These are phyloP conservation scores for Euphorbia lathyris DNA, from an alignment of 345 rosid genomes.

Conservation along the genomic window DNA sequence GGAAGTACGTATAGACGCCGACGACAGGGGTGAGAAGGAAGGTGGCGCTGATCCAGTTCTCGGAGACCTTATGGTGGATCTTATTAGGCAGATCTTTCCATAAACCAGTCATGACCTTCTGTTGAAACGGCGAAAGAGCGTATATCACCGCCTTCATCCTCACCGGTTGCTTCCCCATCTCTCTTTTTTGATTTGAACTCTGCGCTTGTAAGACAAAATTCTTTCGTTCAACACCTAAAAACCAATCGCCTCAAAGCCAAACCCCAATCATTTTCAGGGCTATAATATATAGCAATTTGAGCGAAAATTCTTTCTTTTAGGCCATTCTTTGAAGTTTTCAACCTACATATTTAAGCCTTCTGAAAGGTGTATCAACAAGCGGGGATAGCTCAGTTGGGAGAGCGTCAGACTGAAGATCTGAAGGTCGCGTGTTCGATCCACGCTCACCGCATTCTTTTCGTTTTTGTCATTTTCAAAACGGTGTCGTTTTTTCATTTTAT, in stretches of 20 bases:
- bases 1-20: constrained; percentile 54
- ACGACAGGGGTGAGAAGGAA: constrained; percentile 65
- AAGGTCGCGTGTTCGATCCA: constrained; percentile 97
- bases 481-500: too few relatives aligned
- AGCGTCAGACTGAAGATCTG: constrained; percentile 98
- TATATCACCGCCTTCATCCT: constrained; percentile 80
- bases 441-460: constrained; percentile 55
- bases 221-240: too few relatives aligned
- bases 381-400: constrained; percentile 97
- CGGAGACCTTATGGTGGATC: constrained; percentile 80
- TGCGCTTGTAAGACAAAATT: too few relatives aligned
- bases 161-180: constrained; percentile 78
- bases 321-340: too few relatives aligned
- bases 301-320: too few relatives aligned
- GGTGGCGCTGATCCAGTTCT: constrained; percentile 77
- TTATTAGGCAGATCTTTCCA: constrained; percentile 69
- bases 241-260: too few relatives aligned
- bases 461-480: too few relatives aligned
- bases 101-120: constrained; percentile 68
- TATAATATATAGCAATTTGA: too few relatives aligned
- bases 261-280: too few relatives aligned
- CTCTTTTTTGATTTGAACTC: neutral
- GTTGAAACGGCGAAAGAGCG: constrained; percentile 80
- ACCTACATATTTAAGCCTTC: too few relatives aligned
- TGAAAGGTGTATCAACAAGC: constrained; percentile 15